These are phyloP conservation scores for Rhodamnia argentea DNA, from an alignment of 345 rosid genomes.

Conservation along the genomic window DNA sequence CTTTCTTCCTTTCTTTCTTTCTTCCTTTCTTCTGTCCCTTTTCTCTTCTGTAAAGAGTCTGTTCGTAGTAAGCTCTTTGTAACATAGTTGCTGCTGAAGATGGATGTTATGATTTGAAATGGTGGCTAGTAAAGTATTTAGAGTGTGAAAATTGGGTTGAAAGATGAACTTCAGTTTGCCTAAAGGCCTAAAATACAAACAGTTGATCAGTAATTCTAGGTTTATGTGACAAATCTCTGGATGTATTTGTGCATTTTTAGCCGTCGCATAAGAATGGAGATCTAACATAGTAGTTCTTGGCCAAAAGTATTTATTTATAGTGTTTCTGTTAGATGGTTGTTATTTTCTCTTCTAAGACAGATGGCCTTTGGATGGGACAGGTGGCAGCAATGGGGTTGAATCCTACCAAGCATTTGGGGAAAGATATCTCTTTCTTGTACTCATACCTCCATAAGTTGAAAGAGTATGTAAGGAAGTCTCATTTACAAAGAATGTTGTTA, in stretches of 20 bases:
- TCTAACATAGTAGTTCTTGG: not conserved
- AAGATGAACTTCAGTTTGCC: not conserved
- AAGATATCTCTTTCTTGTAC: slow-evolving; percentile 60
- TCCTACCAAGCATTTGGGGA: slow-evolving; percentile 86
- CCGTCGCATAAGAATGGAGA: not conserved
- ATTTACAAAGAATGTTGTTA: not conserved
- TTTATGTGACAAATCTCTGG: not conserved
- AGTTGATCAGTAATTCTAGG: not conserved
- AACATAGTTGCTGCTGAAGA: not conserved
- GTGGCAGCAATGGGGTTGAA: slow-evolving; percentile 94
- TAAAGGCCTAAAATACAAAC: not conserved
- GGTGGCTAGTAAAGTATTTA: not conserved
- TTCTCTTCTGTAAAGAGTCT: not conserved
- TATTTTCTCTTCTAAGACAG: not conserved
- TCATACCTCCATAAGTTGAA: slow-evolving; percentile 70
- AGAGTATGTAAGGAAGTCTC: slow-evolving; percentile 45
- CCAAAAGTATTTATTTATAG: not conserved
- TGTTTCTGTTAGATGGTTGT: not conserved
- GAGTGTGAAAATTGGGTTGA: not conserved
- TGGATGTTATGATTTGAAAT: not conserved
- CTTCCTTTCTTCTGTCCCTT: not conserved
- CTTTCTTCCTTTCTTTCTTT: not conserved
- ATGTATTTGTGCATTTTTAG: not conserved
- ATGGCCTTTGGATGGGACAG: slow-evolving; percentile 18
- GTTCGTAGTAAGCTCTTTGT: not conserved